phyloP scores from a whole-genome alignment of 2,329 filamentous ascomycete species.

The Cordyceps javanica region DNA sequence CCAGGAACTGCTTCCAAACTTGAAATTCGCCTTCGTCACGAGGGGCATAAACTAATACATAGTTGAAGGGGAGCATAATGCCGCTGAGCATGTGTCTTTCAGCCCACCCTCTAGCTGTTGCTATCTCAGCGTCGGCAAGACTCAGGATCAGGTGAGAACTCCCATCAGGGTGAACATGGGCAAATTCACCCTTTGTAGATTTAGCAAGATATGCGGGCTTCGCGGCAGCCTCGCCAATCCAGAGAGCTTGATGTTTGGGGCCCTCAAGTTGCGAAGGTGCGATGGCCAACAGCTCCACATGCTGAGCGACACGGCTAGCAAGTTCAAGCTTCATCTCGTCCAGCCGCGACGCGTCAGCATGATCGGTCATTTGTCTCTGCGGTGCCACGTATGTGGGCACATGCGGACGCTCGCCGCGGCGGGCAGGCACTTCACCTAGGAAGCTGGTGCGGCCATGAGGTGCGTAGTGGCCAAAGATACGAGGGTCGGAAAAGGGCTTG shows the following conservation, averaged over 20 bases:
- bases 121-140: conserved; percentile 29
- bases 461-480: conserved; percentile 20
- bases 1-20: conserved; percentile 21
- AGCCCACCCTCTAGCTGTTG: conserved; percentile 32
- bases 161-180: conserved; percentile 33
- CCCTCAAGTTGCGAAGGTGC: conserved; percentile 9
- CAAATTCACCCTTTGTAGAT: conserved; percentile 24
- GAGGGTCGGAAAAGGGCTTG: conserved; percentile 20
- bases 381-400: conserved; percentile 31
- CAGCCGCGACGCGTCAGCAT: conserved; percentile 12
- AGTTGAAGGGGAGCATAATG: conserved; percentile 26
- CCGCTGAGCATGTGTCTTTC: conserved; percentile 29
- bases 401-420: conserved; percentile 22
- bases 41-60: conserved; percentile 36
- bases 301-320: conserved; percentile 1
- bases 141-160: conserved; percentile 33
- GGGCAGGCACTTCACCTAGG: conserved; percentile 16
- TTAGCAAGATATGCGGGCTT: conserved; percentile 13
- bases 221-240: not conserved
- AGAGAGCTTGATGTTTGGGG: conserved; percentile 8
- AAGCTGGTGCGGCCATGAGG: conserved; percentile 20
- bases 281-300: not conserved
- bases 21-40: conserved; percentile 29
- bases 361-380: conserved; percentile 31
- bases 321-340: conserved; percentile 24